Conservation (phyloP, 306 rosid species). For the Styphnolobium japonicum region DNA sequence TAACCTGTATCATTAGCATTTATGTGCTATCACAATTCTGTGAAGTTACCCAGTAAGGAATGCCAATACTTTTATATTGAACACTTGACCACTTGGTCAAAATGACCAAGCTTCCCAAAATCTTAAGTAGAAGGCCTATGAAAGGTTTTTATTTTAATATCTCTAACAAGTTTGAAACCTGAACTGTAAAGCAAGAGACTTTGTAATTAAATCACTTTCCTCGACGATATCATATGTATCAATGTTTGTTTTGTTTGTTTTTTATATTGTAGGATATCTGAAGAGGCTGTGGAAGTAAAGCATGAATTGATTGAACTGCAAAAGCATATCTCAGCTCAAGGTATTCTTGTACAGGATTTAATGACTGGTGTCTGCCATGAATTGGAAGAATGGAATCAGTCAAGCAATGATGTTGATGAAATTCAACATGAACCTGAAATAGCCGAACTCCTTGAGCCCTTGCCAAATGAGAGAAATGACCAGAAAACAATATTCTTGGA, state of each 20-base stretch:
- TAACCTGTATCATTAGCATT: constrained; percentile 20
- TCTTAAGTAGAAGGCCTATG: neutral
- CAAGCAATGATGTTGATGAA: constrained; percentile 40
- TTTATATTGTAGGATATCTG: constrained; percentile 72
- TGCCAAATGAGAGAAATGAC: constrained; percentile 44
- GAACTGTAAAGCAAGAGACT: constrained; percentile 2
- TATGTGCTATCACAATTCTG: neutral
- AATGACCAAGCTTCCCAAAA: neutral
- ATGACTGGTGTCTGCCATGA: constrained; percentile 91
- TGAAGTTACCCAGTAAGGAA: constrained; percentile 13
- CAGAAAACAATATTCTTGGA: constrained; percentile 55
- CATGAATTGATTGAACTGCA: constrained; percentile 86
- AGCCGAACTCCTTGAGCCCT: constrained; percentile 55
- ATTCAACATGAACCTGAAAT: constrained; percentile 42
- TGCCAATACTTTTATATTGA: neutral
- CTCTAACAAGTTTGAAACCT: neutral
- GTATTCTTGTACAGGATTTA: constrained; percentile 92
- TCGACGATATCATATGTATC: neutral
- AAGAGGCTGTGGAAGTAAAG: constrained; percentile 92
- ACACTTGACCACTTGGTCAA: neutral
- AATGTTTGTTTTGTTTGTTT: constrained; percentile 4
- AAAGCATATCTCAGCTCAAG: constrained; percentile 86
- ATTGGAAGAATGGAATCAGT: constrained; percentile 73
- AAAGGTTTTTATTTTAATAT: constrained; percentile 13
- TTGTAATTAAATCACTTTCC: neutral